Conservation (phyloP, 805 yeast genomes). For the Saccharomycopsis synnaedendra region DNA sequence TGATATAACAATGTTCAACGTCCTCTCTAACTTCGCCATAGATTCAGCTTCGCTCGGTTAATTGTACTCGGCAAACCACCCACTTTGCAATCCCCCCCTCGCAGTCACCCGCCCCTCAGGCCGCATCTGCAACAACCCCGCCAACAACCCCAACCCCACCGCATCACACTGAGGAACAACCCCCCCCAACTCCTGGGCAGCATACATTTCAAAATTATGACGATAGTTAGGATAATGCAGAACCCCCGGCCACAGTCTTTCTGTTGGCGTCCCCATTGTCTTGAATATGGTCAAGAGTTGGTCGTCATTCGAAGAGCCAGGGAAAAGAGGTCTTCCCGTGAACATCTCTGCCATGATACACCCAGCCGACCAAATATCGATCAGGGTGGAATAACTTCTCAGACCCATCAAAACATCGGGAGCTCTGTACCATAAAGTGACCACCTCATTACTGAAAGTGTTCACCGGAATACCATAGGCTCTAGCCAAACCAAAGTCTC, state of each 20-base stretch:
- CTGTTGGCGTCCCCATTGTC: constrained; percentile 94
- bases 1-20: too few species aligned
- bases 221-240: constrained; percentile 81
- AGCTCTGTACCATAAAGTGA: constrained; percentile 73
- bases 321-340: constrained; percentile 93
- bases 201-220: constrained; percentile 71
- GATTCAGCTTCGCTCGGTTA: too few species aligned
- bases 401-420: constrained; percentile 57
- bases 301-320: constrained; percentile 94
- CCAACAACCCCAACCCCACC: constrained; percentile 56
- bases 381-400: constrained; percentile 90
- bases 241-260: constrained; percentile 95
- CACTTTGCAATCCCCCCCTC: constrained; percentile 37
- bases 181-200: constrained; percentile 73
- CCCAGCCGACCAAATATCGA: constrained; percentile 98
- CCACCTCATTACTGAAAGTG: constrained; percentile 95
- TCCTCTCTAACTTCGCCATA: too few species aligned
- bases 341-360: constrained; percentile 98
- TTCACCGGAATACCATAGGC: constrained; percentile 98
- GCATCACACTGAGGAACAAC: constrained; percentile 61
- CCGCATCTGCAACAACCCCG: constrained; percentile 44
- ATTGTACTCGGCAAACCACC: constrained; percentile 62
- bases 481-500: constrained; percentile 94
- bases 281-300: constrained; percentile 87
- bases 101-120: constrained; percentile 45